These are phyloP conservation scores for Coemansia sp. DNA, from an alignment of 192 early-diverging fungal genomes.

Conservation along the genomic window DNA sequence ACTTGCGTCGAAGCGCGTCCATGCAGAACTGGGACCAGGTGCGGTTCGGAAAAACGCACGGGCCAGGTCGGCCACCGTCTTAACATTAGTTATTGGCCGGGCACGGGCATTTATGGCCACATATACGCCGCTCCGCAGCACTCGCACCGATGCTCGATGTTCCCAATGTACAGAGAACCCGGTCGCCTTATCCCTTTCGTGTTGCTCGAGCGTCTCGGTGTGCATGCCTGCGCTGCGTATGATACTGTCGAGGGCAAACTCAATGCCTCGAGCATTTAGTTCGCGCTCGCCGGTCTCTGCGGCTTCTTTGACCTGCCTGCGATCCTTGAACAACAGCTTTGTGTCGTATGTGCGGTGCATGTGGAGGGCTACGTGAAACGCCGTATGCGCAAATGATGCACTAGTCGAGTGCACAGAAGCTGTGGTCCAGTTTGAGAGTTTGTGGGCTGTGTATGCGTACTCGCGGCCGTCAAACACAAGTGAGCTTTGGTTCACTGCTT, in stretches of 20 bases:
- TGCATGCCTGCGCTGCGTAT: constrained; percentile 9
- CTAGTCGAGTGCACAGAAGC: neutral
- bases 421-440: no score
- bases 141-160: constrained; percentile 22
- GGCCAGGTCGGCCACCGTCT: constrained; percentile 9
- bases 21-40: neutral
- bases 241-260: constrained; percentile 26
- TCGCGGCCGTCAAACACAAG: constrained; percentile 24
- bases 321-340: neutral
- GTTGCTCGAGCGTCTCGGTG: neutral
- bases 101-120: constrained; percentile 14
- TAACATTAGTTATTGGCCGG: constrained; percentile 9
- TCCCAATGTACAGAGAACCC: constrained; percentile 41
- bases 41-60: constrained; percentile 5
- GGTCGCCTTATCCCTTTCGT: neutral
- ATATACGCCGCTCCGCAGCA: constrained; percentile 4
- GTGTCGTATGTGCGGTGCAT: constrained; percentile 22
- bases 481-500: neutral
- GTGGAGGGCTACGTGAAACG: constrained; percentile 14
- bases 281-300: constrained; percentile 2
- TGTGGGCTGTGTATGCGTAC: constrained; percentile 24
- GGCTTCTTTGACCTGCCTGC: neutral
- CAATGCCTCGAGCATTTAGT: constrained; percentile 9
- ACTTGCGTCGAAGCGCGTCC: constrained; percentile 12
- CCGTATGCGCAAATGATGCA: neutral